These are phyloP conservation scores for Penicillium sclerotigenum DNA, from an alignment of 2,329 filamentous ascomycete genomes.

Conservation along the genomic window DNA sequence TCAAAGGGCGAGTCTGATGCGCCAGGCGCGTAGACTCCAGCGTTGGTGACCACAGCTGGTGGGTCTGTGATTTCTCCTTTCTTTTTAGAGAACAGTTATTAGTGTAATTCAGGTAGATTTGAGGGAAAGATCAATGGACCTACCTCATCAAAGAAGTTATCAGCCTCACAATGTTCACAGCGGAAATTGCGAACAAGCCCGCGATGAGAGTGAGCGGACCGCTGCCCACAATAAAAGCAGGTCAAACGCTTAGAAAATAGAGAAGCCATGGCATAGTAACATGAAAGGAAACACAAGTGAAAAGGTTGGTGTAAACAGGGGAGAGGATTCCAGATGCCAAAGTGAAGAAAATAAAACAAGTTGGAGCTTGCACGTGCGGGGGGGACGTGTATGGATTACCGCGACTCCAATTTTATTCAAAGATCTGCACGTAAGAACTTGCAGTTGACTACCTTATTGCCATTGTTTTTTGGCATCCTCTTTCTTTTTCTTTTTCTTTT, in stretches of 20 bases:
- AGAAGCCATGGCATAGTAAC: slow-evolving; percentile 38
- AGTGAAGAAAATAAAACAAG: slow-evolving; percentile 16
- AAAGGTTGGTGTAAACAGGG: slow-evolving; percentile 11
- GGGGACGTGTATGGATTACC: slow-evolving; percentile 18
- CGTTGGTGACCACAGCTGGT: slow-evolving; percentile 59
- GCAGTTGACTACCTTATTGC: neutral
- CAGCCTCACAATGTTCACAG: slow-evolving; percentile 76
- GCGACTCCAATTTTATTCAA: slow-evolving; percentile 10
- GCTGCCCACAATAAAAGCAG: slow-evolving; percentile 82
- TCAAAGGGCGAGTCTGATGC: slow-evolving; percentile 48
- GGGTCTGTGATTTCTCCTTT: slow-evolving; percentile 88
- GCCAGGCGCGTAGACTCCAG: slow-evolving; percentile 32
- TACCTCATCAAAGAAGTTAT: slow-evolving; percentile 87
- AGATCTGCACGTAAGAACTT: neutral
- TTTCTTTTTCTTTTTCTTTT: neutral
- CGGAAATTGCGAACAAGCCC: slow-evolving; percentile 63
- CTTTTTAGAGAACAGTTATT: slow-evolving; percentile 43
- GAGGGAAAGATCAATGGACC: slow-evolving; percentile 20
- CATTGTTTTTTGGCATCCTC: neutral
- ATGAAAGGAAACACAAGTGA: neutral
- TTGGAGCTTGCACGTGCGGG: slow-evolving; percentile 12
- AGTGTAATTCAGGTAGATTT: slow-evolving; percentile 15
- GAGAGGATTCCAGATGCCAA: slow-evolving; percentile 2
- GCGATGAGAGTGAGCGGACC: slow-evolving; percentile 59
- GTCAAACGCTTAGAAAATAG: slow-evolving; percentile 50